phyloP scores from a whole-genome alignment of 2,329 filamentous ascomycete species.

The Aspergillus caelatus region DNA sequence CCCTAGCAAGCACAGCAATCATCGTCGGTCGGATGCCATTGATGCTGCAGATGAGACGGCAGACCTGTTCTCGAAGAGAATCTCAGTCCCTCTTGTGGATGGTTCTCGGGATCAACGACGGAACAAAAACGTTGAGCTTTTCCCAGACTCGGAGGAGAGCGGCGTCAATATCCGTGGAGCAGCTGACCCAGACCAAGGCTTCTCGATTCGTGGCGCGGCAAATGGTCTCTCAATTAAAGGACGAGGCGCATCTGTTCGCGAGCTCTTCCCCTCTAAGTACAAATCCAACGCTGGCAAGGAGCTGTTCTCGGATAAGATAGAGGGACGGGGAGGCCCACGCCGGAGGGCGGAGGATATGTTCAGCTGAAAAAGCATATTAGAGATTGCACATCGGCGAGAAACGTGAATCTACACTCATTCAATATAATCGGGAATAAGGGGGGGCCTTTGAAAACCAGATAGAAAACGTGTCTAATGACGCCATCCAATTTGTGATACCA shows the following conservation, averaged over 20 bases:
- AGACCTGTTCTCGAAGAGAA: conserved; percentile 54
- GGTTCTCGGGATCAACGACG: conserved; percentile 35
- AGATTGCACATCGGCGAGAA: background rate
- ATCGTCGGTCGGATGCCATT: conserved; percentile 54
- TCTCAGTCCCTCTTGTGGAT: conserved; percentile 55
- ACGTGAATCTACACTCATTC: background rate
- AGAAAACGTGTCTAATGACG: conserved; percentile 1
- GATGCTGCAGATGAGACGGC: conserved; percentile 59
- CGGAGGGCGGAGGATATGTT: conserved; percentile 75
- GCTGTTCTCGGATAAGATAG: conserved; percentile 64
- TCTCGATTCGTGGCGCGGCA: conserved; percentile 45
- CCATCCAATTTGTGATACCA: conserved; percentile 16
- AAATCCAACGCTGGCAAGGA: conserved; percentile 67
- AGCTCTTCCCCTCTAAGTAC: conserved; percentile 69
- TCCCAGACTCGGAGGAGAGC: conserved; percentile 38
- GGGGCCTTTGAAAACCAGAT: background rate
- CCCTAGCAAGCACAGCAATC: conserved; percentile 51
- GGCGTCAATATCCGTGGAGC: conserved; percentile 64
- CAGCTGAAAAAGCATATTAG: conserved; percentile 48
- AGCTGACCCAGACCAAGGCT: conserved; percentile 47
- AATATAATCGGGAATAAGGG: background rate
- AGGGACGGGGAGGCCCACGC: conserved; percentile 61
- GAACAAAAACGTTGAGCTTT: conserved; percentile 42
- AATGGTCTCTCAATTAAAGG: conserved; percentile 70
- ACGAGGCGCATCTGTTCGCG: conserved; percentile 65